Evolutionary conservation across 225 moss, liverwort and hornwort species (phyloP).

Genomic region (Pseudisothecium myosuroides): DNA sequence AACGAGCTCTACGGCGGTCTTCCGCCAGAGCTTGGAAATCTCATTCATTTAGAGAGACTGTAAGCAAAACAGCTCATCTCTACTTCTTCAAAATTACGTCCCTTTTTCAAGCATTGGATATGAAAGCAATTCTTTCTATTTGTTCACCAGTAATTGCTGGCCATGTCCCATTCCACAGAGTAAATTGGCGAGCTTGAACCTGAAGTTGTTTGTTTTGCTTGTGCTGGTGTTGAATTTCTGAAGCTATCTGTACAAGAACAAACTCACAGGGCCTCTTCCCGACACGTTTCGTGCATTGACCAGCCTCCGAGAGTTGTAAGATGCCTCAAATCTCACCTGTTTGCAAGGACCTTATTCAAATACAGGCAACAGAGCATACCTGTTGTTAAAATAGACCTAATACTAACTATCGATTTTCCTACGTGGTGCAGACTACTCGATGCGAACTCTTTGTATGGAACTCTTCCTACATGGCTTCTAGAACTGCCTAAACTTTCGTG

Average conservation of each 20-base stretch:
- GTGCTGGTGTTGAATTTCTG: not conserved
- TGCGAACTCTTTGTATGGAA: slow-evolving; percentile 3
- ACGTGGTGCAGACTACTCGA: slow-evolving; percentile 2
- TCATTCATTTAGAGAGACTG: not conserved
- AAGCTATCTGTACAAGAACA: slow-evolving; percentile 26
- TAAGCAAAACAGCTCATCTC: not conserved
- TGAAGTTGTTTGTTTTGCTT: not conserved
- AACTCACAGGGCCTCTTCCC: slow-evolving; percentile 26
- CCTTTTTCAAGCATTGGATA: not conserved
- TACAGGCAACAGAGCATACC: not conserved
- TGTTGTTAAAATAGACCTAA: not conserved
- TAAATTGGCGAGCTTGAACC: not conserved
- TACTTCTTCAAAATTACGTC: not conserved
- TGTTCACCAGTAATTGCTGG: not conserved
- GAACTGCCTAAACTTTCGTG: not conserved
- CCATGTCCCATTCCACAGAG: not conserved
- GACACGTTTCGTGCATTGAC: slow-evolving; percentile 1
- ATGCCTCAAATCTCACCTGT: not conserved
- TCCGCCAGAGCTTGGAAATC: slow-evolving; percentile 34
- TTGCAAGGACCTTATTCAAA: not conserved
- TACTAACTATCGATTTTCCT: not conserved
- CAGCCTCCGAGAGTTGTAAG: slow-evolving; percentile 6
- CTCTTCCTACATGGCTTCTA: slow-evolving; percentile 19
- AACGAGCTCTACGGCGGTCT: slow-evolving; percentile 24
- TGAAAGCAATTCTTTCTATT: not conserved